Percentiles rank a stretch among this genome's conserved stretches.
phyloP scores from a whole-genome alignment of 2,329 filamentous ascomycete species.

The Madurella fahalii region DNA sequence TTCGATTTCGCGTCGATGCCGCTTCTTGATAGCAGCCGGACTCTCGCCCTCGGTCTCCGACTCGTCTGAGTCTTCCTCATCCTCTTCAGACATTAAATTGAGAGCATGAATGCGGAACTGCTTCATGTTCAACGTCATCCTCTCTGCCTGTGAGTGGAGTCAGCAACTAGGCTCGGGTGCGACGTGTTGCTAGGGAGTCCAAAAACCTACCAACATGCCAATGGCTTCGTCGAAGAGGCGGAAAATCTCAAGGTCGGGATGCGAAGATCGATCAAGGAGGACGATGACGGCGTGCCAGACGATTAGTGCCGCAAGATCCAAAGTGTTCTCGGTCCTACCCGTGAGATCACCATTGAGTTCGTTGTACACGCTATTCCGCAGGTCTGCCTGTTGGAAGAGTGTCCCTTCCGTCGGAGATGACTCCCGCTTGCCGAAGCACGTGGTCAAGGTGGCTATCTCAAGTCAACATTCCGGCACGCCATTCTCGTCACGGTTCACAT shows the following conservation, averaged over 20 bases:
- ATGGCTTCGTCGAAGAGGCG: conserved; percentile 64
- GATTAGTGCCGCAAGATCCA: conserved; percentile 60
- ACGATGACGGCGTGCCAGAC: conserved; percentile 60
- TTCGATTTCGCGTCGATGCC: conserved; percentile 38
- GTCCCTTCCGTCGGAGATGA: conserved; percentile 52
- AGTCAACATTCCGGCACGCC: neutral
- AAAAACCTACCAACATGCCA: conserved; percentile 49
- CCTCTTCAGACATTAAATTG: conserved; percentile 33
- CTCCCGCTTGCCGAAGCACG: conserved; percentile 54
- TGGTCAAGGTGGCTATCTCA: conserved; percentile 44
- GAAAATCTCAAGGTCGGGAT: conserved; percentile 60
- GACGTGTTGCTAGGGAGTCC: conserved; percentile 9
- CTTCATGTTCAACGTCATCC: conserved; percentile 60
- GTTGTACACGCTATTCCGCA: conserved; percentile 61
- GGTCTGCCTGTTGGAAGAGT: conserved; percentile 56
- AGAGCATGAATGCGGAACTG: conserved; percentile 57
- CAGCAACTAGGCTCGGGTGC: neutral
- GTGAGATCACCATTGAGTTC: conserved; percentile 63
- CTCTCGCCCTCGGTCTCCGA: conserved; percentile 33
- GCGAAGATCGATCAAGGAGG: conserved; percentile 54
- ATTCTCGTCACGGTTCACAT: conserved; percentile 23
- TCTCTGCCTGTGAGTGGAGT: conserved; percentile 46
- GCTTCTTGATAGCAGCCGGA: conserved; percentile 41
- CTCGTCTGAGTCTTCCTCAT: conserved; percentile 32
- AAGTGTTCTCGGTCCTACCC: conserved; percentile 56